Evolutionary conservation across 2,329 filamentous ascomycete genomes (phyloP), one percentile per base, ranked within the genome.

Genomic region (Colletotrichum gloeosporioides): DNA sequence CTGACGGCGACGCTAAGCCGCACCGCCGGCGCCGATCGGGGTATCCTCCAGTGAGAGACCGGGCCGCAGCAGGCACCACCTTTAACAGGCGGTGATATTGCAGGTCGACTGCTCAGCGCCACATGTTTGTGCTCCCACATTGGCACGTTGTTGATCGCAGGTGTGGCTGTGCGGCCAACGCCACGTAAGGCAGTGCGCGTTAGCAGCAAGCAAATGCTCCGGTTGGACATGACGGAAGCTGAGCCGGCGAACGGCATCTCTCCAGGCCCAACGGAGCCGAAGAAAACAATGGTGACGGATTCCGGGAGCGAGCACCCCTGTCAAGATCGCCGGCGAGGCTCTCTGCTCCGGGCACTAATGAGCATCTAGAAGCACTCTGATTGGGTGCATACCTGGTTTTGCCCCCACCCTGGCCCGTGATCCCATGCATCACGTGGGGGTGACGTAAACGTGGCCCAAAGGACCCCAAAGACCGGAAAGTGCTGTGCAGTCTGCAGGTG

Each of bases 361-460:
- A 25, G 29, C 27, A 25, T 31, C 31, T 62, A 4, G 15, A 2
- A 16, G 15, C 34, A 8, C 0, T 18, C 27, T 64, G 15, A 64
- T 64, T 64, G 62, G 62, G 22, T 13, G 4, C 8, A n/a, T 53
- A 25, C 8, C 8, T 9, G 3, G 3, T 27, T 4, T 22, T 1
- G 29, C 10, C 39, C 63, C 70, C 44, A 73, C 10, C 64, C 9
- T n/a, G n/a, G 12, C 31, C 39, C 29, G 63, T 27, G 32, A 63
- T 4, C 36, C 69, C 22, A n/a, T 22, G 7, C 32, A n/a, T 76
- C 74, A 76, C 74, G 74, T 76, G 74, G 70, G 27, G 18, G 29
- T 76, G 74, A 76, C 74, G 74, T 76, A 76, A 76, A 73, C 34
- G 39, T 34, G 55, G 36, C 57, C 39, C 44, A 12, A 61, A 65